phyloP scores from a whole-genome alignment of 2,329 filamentous ascomycete species.

The Ophiostoma montium region DNA sequence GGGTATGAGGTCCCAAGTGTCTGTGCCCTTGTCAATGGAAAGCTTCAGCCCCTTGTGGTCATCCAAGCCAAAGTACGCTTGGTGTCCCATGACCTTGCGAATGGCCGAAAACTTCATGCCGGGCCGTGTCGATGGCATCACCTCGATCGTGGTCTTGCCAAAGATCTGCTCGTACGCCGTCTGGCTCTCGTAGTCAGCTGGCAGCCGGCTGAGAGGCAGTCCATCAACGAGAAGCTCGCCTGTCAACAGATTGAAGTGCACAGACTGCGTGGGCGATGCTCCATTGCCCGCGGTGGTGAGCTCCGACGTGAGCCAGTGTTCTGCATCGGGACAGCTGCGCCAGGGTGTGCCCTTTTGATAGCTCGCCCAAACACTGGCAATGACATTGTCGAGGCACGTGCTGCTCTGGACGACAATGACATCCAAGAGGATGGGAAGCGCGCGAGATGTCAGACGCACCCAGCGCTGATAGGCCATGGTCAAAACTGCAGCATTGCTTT shows the following conservation, averaged over 20 bases:
- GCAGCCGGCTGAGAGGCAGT: slow-evolving; percentile 31
- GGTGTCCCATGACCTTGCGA: slow-evolving; percentile 17
- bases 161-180: slow-evolving; percentile 30
- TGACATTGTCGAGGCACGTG: background rate
- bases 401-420: background rate
- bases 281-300: background rate
- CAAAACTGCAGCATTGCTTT: background rate
- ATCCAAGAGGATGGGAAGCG: background rate
- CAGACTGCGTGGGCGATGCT: slow-evolving; percentile 4
- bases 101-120: slow-evolving; percentile 29
- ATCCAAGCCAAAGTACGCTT: slow-evolving; percentile 23
- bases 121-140: slow-evolving; percentile 23
- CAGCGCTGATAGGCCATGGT: background rate
- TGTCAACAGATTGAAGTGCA: slow-evolving; percentile 36
- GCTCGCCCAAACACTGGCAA: background rate
- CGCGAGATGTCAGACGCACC: background rate
- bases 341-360: background rate
- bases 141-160: slow-evolving; percentile 25
- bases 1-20: slow-evolving; percentile 22
- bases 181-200: slow-evolving; percentile 27
- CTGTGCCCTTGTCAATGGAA: slow-evolving; percentile 2
- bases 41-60: slow-evolving; percentile 20
- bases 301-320: background rate
- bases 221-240: slow-evolving; percentile 40
- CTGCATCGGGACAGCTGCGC: background rate